A percentile compares a stretch with the other conserved stretches of the same genome.
phyloP scores from a whole-genome alignment of 2,329 filamentous ascomycete species.

The Anisogramma anomala region DNA sequence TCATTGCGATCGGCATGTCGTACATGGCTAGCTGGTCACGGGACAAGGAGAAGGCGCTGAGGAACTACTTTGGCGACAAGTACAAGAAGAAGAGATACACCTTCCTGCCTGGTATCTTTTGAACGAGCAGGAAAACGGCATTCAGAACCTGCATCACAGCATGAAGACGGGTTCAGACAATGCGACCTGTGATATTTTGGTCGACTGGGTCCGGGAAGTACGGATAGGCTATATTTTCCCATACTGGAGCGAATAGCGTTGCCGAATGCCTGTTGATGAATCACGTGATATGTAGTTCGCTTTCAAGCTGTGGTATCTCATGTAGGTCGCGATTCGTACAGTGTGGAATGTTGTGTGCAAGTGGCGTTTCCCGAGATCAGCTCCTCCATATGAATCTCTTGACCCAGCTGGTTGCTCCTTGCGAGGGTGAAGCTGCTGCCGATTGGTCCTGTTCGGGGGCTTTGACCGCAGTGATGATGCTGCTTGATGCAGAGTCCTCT shows the following conservation, averaged over 20 bases:
- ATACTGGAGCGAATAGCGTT: no score
- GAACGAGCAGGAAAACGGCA: slow-evolving; percentile 17
- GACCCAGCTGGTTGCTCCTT: slow-evolving; percentile 1
- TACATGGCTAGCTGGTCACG: slow-evolving; percentile 84
- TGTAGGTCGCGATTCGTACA: slow-evolving; percentile 20
- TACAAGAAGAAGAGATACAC: slow-evolving; percentile 91
- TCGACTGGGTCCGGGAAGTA: no score
- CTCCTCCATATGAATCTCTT: slow-evolving; percentile 21
- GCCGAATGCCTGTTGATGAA: not conserved
- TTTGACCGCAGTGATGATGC: slow-evolving; percentile 1
- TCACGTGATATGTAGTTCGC: not conserved
- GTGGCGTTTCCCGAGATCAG: slow-evolving; percentile 33
- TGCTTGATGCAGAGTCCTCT: not conserved
- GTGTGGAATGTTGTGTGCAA: slow-evolving; percentile 26
- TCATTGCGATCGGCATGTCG: slow-evolving; percentile 57
- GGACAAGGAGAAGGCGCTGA: slow-evolving; percentile 85
- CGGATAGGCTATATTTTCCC: not conserved
- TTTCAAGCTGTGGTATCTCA: slow-evolving; percentile 20
- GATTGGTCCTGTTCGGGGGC: not conserved
- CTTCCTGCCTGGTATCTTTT: slow-evolving; percentile 70
- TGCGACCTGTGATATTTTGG: no score
- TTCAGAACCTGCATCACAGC: not conserved
- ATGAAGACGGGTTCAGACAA: no score
- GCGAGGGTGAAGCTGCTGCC: not conserved
- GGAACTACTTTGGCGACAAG: slow-evolving; percentile 80